Evolutionary conservation across 225 moss, liverwort and hornwort genomes (phyloP), one percentile per base, ranked within the genome.

Genomic region (Physcomitrellopsis africana): DNA sequence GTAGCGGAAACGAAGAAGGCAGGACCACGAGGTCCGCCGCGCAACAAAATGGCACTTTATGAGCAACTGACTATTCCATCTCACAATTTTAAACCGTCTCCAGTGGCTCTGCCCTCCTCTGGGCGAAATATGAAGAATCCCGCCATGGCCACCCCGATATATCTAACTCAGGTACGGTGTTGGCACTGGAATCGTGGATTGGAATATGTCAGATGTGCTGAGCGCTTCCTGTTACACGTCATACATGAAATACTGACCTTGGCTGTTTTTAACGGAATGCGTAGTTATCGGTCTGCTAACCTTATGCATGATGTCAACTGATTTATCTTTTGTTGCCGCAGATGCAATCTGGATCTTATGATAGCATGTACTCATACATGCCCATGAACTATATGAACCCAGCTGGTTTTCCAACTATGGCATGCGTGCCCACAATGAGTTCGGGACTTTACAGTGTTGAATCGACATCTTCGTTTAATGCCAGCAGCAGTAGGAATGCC

Each of bases 41-140:
- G 97, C 67, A 97, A 97, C 71, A 97, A 94, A 82, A 97, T 97
- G 97, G 94, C 97, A 19, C 80, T 97, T 0, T 94, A 89, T 19
- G 97, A 97, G 82, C 94, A 97, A 84, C 85, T 97, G 19, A 91
- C 94, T 41, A 84, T 93, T 65, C 94, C 94, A 11, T 91, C 94
- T 18, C 80, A 92, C 80, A 88, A 87, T 66, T 91, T 77, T 37
- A 89, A 89, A 47, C 84, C 90, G 3, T 81, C 90, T 76, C 82
- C 86, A 22, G 46, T 89, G 66, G 82, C 89, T 5, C 72, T 90
- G 37, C 92, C 89, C 1, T 72, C 86, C 11, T 67, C 89, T 23
- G 77, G 78, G 20, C 86, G 85, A 75, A 9, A 27, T 45, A 72
- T 79, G 48, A 79, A 69, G 79, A 77, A 77, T 48, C 56, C 78